Conservation (phyloP, 2,329 filamentous ascomycete species). For the Colletotrichum orbiculare region DNA sequence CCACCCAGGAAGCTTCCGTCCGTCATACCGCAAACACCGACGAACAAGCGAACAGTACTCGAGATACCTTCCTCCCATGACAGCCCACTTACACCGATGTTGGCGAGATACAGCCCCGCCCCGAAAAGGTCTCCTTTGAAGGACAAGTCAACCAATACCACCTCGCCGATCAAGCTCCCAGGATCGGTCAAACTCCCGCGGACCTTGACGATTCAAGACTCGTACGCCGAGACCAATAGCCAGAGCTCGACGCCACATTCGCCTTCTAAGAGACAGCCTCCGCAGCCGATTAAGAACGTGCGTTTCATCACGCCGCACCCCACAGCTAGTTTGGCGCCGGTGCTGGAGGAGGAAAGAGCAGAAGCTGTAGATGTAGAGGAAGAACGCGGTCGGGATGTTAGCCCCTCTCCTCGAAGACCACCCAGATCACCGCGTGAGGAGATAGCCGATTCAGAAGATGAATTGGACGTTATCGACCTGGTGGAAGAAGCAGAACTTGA, state of each 20-base stretch:
- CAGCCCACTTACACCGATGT: constrained; percentile 54
- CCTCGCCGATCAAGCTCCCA: constrained; percentile 25
- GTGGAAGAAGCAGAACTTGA: constrained; percentile 33
- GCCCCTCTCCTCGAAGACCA: constrained; percentile 26
- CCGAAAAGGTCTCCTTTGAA: constrained; percentile 51
- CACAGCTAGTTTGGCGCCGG: constrained; percentile 17
- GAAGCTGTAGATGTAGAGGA: constrained; percentile 28
- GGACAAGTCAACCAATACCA: constrained; percentile 45
- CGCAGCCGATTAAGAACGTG: constrained; percentile 37
- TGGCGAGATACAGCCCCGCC: constrained; percentile 51
- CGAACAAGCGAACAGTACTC: constrained; percentile 43
- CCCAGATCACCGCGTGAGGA: constrained; percentile 43
- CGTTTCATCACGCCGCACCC: constrained; percentile 37
- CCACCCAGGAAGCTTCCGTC: constrained; percentile 45
- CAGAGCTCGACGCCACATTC: constrained; percentile 27
- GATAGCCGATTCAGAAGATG: constrained; percentile 64
- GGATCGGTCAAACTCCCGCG: constrained; percentile 41
- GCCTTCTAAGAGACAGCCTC: constrained; percentile 38
- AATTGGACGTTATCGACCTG: constrained; percentile 40
- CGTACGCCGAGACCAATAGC: constrained; percentile 49
- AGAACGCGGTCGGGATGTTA: constrained; percentile 7
- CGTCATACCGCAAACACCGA: constrained; percentile 56
- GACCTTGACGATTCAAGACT: constrained; percentile 57
- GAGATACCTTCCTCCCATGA: constrained; percentile 60
- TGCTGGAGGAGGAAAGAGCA: constrained; percentile 25